phyloP scores from a whole-genome alignment of 1,139 yeast genomes.

The Kurtzmaniella quercitrusa region DNA sequence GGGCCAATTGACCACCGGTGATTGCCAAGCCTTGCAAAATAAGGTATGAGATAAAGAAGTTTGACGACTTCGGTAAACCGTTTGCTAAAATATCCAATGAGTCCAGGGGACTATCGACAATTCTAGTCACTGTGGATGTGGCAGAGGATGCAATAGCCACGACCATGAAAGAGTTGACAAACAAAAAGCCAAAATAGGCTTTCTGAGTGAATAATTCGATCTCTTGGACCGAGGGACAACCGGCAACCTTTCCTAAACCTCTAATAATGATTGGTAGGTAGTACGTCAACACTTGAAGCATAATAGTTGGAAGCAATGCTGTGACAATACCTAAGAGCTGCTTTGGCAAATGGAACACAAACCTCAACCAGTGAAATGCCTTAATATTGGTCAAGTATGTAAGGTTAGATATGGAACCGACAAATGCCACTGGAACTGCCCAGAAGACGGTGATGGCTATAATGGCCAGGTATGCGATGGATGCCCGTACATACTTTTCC shows the following conservation, averaged over 20 bases:
- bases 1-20: constrained; percentile 77
- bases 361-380: constrained; percentile 58
- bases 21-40: constrained; percentile 80
- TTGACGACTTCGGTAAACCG: constrained; percentile 84
- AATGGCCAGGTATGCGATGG: constrained; percentile 58
- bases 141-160: constrained; percentile 72
- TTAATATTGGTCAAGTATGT: constrained; percentile 53
- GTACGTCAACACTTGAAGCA: constrained; percentile 64
- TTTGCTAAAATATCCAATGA: constrained; percentile 69
- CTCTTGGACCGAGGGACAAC: constrained; percentile 59
- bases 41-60: constrained; percentile 72
- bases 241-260: constrained; percentile 62
- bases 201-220: constrained; percentile 72
- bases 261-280: constrained; percentile 78
- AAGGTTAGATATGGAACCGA: constrained; percentile 75
- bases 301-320: constrained; percentile 69
- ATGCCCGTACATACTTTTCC: constrained; percentile 62
- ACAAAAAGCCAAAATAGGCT: constrained; percentile 68
- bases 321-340: constrained; percentile 62
- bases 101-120: constrained; percentile 56
- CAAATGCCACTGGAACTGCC: constrained; percentile 95
- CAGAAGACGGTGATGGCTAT: constrained; percentile 63
- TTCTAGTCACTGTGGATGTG: constrained; percentile 64
- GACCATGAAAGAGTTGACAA: constrained; percentile 66
- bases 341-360: constrained; percentile 60